Base-by-base conservation (phyloP, 129 eudicot genomes). In the Dittrichia graveolens region DNA sequence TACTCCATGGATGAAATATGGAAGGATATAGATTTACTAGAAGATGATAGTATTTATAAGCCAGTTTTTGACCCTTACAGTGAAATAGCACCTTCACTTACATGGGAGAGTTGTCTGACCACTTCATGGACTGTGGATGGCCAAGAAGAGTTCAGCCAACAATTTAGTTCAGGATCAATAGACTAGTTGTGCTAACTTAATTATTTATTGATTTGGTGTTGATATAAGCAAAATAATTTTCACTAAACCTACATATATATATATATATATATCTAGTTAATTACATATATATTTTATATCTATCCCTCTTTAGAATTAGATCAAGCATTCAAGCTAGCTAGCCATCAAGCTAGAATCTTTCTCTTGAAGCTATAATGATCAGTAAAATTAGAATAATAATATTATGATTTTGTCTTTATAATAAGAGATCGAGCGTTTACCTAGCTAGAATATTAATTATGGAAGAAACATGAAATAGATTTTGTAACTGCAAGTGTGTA, bases 1-100 rank as follows among this genome's bases (percentile, higher is more conserved):
- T 68, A 61, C 47, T 60, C 93, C 5, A 78, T 87, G 91, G 94
- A 90, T 19, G 96, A 90, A 34, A 87, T 90, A 73, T 90, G 96
- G 96, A 83, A 87, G 47, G 91, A 87, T 34, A 81, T 83, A 56
- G 85, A 62, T 14, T 69, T 76, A 45, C 72, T 76, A 58, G 87
- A 73, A 43, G 83, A 77, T 7, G 79, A 77, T 11, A 67, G 58
- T 13, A 74, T 79, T 24, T 24, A 24, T 39, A 79, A 62, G 14
- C 90, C 90, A 1, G 80, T 79, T 61, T 76, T 67, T 73, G 84
- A 85, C 38, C 80, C 72, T 69, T 81, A 74, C 55, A 53, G 76
- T 7, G 69, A 58, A 52, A 69, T 89, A 75, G 63, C 78, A 47
- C 73, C 93, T 67, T 76, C 80, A 76, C 79, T 87, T 14, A 56